Percentiles rank a stretch among this genome's conserved stretches.
Evolutionary conservation across 805 yeast species (phyloP).

Genomic region (Lipomyces mesembrius): DNA sequence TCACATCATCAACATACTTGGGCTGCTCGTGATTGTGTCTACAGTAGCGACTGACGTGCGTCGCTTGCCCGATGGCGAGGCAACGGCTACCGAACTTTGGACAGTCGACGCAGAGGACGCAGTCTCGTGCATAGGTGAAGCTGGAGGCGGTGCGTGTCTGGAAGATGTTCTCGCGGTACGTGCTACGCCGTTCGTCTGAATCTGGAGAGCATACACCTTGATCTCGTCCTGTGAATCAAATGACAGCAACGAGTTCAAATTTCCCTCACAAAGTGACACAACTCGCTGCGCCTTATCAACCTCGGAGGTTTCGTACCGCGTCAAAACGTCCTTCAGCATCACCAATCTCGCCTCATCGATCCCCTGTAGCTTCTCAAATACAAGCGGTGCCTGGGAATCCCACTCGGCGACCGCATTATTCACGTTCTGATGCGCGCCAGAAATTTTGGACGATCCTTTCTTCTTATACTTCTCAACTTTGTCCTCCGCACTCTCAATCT

Average conservation of each 20-base stretch:
- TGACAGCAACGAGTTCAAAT: constrained; percentile 66
- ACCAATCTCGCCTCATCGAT: constrained; percentile 67
- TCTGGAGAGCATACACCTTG: constrained; percentile 53
- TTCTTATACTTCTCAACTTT: constrained; percentile 48
- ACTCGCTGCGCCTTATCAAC: constrained; percentile 57
- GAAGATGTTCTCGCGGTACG: constrained; percentile 1
- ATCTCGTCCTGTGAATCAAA: constrained; percentile 68
- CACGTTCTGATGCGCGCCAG: constrained; percentile 51
- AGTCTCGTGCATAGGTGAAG: not conserved
- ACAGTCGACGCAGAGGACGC: constrained; percentile 3
- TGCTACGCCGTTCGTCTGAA: constrained; percentile 34
- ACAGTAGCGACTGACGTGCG: constrained; percentile 24
- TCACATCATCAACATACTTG: not conserved
- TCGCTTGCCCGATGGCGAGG: constrained; percentile 15
- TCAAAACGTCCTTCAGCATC: constrained; percentile 66
- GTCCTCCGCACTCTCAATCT: constrained; percentile 50
- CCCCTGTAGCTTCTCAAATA: constrained; percentile 73
- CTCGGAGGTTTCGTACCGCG: constrained; percentile 65
- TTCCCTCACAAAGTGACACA: constrained; percentile 60
- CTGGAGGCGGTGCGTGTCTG: constrained; percentile 4
- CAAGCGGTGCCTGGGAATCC: constrained; percentile 77
- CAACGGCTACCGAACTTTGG: constrained; percentile 9
- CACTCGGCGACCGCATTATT: constrained; percentile 54
- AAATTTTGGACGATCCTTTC: constrained; percentile 45
- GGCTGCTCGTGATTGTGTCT: constrained; percentile 6